Evolutionary conservation across 345 rosid species (phyloP).

Genomic region (Citrus inodora): DNA sequence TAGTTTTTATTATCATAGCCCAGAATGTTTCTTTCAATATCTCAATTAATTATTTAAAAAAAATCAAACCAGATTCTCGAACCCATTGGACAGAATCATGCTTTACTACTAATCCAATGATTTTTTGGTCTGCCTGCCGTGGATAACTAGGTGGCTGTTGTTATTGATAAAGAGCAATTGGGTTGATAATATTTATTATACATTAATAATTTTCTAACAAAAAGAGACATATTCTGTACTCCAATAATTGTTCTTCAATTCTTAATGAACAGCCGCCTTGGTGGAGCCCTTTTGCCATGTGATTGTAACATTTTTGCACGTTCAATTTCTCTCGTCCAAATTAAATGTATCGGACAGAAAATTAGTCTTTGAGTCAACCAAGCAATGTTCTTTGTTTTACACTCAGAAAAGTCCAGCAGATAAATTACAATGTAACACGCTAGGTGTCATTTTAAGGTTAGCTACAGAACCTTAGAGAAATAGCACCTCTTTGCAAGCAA

Average conservation of each 20-base stretch:
- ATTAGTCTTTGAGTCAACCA: neutral
- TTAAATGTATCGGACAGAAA: neutral
- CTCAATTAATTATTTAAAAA: neutral
- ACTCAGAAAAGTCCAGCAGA: neutral
- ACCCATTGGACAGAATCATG: neutral
- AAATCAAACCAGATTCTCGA: neutral
- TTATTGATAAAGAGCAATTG: neutral
- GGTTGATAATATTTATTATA: neutral
- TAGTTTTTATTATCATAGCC: neutral
- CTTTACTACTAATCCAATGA: neutral
- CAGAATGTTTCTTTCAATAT: neutral
- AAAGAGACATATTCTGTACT: neutral
- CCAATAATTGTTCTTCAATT: neutral
- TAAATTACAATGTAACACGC: neutral
- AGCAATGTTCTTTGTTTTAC: neutral
- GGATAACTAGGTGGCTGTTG: neutral
- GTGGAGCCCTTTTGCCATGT: slow-evolving; percentile 9
- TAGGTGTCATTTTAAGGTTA: neutral
- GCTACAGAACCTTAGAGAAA: neutral
- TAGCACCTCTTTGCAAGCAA: neutral
- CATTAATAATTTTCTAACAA: neutral
- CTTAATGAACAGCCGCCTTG: neutral
- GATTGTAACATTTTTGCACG: neutral
- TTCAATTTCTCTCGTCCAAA: neutral
- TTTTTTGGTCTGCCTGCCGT: neutral